Conservation (phyloP, 352 stramenopile species). For the Phytophthora palmivora region DNA sequence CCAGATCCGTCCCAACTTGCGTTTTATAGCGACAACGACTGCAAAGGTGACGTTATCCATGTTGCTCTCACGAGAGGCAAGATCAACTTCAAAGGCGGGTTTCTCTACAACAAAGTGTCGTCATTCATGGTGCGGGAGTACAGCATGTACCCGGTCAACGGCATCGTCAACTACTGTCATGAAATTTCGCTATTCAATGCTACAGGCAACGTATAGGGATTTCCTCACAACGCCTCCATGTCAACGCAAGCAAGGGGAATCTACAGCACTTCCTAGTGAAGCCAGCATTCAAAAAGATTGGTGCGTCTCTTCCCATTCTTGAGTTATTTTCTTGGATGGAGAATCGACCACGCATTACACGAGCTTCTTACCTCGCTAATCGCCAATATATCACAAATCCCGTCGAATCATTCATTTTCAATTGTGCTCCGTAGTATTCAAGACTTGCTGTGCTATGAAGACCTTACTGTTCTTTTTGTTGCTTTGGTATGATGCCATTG, state of each 20-base stretch:
- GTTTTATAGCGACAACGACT: constrained; percentile 1
- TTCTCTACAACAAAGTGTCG: constrained; percentile 1
- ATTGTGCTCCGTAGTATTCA: constrained; percentile 10
- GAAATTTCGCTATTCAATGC: too few species aligned
- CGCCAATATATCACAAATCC: too few species aligned
- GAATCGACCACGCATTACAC: too few species aligned
- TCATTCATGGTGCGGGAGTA: constrained; percentile 18
- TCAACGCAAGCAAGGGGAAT: too few species aligned
- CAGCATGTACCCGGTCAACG: constrained; percentile 5
- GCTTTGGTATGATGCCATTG: constrained; percentile 1
- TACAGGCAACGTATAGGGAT: too few species aligned
- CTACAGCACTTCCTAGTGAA: too few species aligned
- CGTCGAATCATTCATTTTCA: too few species aligned
- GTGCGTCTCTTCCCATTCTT: too few species aligned
- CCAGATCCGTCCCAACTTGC: constrained; percentile 1
- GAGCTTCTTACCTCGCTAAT: background rate
- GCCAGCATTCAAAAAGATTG: too few species aligned
- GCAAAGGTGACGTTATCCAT: constrained; percentile 2
- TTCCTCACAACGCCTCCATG: too few species aligned
- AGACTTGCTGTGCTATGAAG: constrained; percentile 2
- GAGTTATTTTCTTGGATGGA: too few species aligned
- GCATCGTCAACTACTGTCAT: constrained; percentile 3
- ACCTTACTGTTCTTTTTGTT: constrained; percentile 2
- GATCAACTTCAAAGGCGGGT: constrained; percentile 1
- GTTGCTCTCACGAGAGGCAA: background rate